Evolutionary conservation across 108 stramenopile species (phyloP).

Genomic region (Skeletonema menzelii): DNA sequence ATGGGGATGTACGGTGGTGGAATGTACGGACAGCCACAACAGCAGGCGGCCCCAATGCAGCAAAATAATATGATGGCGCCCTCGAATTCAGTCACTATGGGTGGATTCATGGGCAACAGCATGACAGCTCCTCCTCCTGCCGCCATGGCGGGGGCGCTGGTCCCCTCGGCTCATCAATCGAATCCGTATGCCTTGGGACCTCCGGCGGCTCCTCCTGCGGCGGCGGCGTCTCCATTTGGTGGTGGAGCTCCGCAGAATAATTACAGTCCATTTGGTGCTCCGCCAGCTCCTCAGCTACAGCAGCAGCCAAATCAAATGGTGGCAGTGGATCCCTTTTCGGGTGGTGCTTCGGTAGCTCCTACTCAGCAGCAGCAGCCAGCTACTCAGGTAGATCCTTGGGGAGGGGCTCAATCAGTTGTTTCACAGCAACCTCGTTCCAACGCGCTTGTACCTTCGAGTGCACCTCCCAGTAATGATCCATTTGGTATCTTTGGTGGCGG

Average conservation of each 20-base stretch:
- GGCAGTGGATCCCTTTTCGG: slow-evolving; percentile 37
- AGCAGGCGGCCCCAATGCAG: slow-evolving; percentile 13
- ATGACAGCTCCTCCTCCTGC: not conserved
- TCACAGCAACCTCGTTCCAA: slow-evolving; percentile 7
- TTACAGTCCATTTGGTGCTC: slow-evolving; percentile 23
- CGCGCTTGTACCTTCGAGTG: slow-evolving; percentile 33
- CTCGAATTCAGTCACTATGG: slow-evolving; percentile 8
- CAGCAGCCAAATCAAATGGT: slow-evolving; percentile 20
- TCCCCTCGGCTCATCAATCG: slow-evolving; percentile 53
- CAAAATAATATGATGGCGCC: slow-evolving; percentile 14
- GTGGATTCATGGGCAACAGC: slow-evolving; percentile 4
- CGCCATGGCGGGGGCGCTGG: slow-evolving; percentile 52
- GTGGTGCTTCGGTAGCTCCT: slow-evolving; percentile 48
- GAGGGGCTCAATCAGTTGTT: slow-evolving; percentile 20
- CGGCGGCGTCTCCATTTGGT: slow-evolving; percentile 5
- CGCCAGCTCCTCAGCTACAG: slow-evolving; percentile 24
- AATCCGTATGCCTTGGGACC: slow-evolving; percentile 48
- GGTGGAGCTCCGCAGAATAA: slow-evolving; percentile 1
- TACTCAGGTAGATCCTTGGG: slow-evolving; percentile 24
- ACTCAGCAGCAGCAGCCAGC: slow-evolving; percentile 15
- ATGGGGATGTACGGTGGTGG: slow-evolving; percentile 16
- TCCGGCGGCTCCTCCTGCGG: slow-evolving; percentile 4
- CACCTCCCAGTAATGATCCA: slow-evolving; percentile 26
- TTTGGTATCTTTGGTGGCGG: slow-evolving; percentile 30
- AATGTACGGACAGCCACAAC: slow-evolving; percentile 12